Base-by-base conservation (phyloP, 73 alveolate species). In the Effrenium voratum region DNA sequence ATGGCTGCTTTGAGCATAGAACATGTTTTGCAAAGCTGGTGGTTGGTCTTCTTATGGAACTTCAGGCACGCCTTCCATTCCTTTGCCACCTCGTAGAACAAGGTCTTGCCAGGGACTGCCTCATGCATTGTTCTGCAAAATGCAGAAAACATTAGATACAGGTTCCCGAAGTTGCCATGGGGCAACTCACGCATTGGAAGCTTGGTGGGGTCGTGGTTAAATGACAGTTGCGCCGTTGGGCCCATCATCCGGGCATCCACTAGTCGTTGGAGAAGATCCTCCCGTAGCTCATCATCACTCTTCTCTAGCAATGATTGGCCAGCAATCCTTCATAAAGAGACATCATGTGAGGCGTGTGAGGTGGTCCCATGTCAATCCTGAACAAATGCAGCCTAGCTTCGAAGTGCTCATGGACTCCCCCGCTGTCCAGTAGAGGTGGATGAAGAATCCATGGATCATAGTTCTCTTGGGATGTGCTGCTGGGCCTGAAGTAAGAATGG, bases 231-330 rank as follows among this genome's bases (percentile, higher is more conserved):
- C 1, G 68, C 90, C 5, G 70, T 45, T 2, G 90, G 46, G 45
- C 90, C 90, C 70, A 45, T 79, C 34, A 79, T 22, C 28, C 90
- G 66, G 68, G 43, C 68, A 28, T 79, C 90, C 43, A 79, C 90
- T 66, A 79, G 30, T 41, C 45, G 43, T 4, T 79, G 90, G 1
- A 79, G 68, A 0, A 79, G 30, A 24, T 79, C 68, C 88, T 79
- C 90, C 22, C 68, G 66, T 26, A 79, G 66, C 45, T 79, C 46
- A 6, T 30, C 46, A 30, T 79, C 90, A 2, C 46, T 24, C 28
- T 49, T 45, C 4, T 79, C 90, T 26, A 79, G 60, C 43, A 79
- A 12, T 16, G 86, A 75, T 45, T 41, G 41, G 45, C 60, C 22
- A 26, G 90, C 90, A 38, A 79, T 45, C 90, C 90, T 79, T 24